Evolutionary conservation across 306 rosid genomes (phyloP), one percentile per base, ranked within the genome.

Genomic region (Astragalus membranaceus): DNA sequence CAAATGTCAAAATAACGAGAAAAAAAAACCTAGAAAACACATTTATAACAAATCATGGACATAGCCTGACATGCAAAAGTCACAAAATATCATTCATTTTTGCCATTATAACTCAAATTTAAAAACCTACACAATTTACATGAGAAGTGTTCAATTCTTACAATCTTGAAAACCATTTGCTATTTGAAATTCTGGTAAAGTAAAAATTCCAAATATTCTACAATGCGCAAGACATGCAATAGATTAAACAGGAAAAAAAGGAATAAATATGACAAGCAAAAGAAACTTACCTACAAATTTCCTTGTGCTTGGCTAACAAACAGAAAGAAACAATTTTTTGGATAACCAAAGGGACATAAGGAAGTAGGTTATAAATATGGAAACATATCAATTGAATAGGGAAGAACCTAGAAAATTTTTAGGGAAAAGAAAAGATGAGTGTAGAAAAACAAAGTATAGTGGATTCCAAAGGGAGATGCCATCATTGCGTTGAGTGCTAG

Each of bases 401-500:
- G 53, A 75, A 76, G 76, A 16, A 50, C 5, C 42, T 7, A 3
- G 29, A 11, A 61, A 44, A n/a, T 33, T 46, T 29, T 49, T 32
- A 74, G 44, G 26, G 37, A 64, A 62, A 37, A 29, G 46, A 32
- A 71, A 78, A 69, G 41, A 10, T 37, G 46, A 69, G 46, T 68
- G 43, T 14, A 14, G 60, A 36, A 57, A 73, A 57, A 54, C 9
- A 47, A 58, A 63, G 47, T 16, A 35, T 15, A 51, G 82, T 69
- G 81, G 78, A 84, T 70, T 80, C 80, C 76, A 67, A 59, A 76
- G 54, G 44, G 30, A 33, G 69, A 58, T 70, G 76, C 82, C 81
- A 64, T 59, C 37, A 39, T 78, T 71, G 15, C 73, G 44, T 69
- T 41, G 42, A 76, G 70, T 69, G 58, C 39, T 47, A 15, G 44